These are phyloP conservation scores for Blastomyces parvus DNA, from an alignment of 2,329 filamentous ascomycete species.

Conservation along the genomic window DNA sequence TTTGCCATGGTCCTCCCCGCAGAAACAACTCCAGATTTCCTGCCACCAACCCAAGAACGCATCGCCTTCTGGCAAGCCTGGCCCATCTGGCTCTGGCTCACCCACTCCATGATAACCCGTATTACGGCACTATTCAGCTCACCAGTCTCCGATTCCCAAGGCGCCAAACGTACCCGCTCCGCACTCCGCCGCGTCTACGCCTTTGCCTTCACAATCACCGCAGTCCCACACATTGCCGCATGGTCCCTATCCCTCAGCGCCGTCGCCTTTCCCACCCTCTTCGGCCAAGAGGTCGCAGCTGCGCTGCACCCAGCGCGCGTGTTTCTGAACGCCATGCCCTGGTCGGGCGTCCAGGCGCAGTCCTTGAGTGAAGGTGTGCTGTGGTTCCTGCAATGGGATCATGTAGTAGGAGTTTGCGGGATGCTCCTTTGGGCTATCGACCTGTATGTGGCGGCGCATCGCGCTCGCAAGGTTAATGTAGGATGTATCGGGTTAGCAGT, in stretches of 20 bases:
- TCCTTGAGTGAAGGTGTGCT: constrained; percentile 35
- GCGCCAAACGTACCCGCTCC: constrained; percentile 18
- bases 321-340: constrained; percentile 31
- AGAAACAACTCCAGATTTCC: constrained; percentile 29
- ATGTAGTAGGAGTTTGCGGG: constrained; percentile 35
- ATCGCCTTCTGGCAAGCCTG: constrained; percentile 45
- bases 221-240: constrained; percentile 34
- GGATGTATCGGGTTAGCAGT: constrained; percentile 22
- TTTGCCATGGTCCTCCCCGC: constrained; percentile 36
- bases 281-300: constrained; percentile 24
- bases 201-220: constrained; percentile 34
- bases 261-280: constrained; percentile 27
- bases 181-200: constrained; percentile 34
- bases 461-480: constrained; percentile 18
- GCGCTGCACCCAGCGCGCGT: constrained; percentile 33
- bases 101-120: constrained; percentile 23
- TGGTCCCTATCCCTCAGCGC: constrained; percentile 36
- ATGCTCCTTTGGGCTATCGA: constrained; percentile 39
- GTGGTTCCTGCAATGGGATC: constrained; percentile 43
- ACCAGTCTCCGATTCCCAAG: neutral
- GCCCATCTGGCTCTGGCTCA: constrained; percentile 38
- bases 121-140: constrained; percentile 17
- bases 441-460: constrained; percentile 27
- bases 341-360: constrained; percentile 22
- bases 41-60: constrained; percentile 39